These are phyloP conservation scores for Pseudogymnoascus sp. DNA, from an alignment of 2,329 filamentous ascomycete genomes.

Conservation along the genomic window DNA sequence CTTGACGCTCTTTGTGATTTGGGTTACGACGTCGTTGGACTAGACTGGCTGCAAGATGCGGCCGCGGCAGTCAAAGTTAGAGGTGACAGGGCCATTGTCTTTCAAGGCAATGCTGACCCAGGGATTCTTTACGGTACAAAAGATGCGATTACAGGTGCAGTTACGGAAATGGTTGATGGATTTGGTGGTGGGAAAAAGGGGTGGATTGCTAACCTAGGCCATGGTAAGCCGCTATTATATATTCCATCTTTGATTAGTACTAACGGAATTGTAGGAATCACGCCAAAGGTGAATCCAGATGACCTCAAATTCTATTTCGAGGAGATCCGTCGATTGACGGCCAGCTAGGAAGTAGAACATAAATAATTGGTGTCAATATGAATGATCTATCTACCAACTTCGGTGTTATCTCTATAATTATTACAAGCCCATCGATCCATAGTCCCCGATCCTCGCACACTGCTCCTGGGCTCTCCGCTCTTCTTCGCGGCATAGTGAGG, in stretches of 20 bases:
- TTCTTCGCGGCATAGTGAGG: background rate
- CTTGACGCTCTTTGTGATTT: constrained; percentile 79
- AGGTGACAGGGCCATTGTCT: constrained; percentile 61
- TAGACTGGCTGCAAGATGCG: constrained; percentile 92
- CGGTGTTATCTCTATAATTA: background rate
- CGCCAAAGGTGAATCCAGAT: constrained; percentile 88
- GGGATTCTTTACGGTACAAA: constrained; percentile 82
- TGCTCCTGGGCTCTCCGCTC: background rate
- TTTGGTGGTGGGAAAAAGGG: constrained; percentile 76
- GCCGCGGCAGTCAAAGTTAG: constrained; percentile 75
- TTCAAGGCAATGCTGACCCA: constrained; percentile 95
- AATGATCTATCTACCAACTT: background rate
- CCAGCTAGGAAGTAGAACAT: constrained; percentile 17
- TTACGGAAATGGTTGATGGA: constrained; percentile 78
- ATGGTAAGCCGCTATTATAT: constrained; percentile 54
- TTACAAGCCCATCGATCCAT: background rate
- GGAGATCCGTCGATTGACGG: constrained; percentile 71
- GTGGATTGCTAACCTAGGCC: constrained; percentile 95
- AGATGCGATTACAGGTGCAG: constrained; percentile 71
- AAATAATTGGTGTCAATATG: background rate
- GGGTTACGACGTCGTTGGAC: constrained; percentile 85
- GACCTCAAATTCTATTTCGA: constrained; percentile 89
- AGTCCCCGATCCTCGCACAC: background rate
- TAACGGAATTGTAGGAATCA: constrained; percentile 58
- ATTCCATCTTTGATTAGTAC: constrained; percentile 11